These are phyloP conservation scores for Pythium insidiosum DNA, from an alignment of 352 stramenopile genomes.

Conservation along the genomic window DNA sequence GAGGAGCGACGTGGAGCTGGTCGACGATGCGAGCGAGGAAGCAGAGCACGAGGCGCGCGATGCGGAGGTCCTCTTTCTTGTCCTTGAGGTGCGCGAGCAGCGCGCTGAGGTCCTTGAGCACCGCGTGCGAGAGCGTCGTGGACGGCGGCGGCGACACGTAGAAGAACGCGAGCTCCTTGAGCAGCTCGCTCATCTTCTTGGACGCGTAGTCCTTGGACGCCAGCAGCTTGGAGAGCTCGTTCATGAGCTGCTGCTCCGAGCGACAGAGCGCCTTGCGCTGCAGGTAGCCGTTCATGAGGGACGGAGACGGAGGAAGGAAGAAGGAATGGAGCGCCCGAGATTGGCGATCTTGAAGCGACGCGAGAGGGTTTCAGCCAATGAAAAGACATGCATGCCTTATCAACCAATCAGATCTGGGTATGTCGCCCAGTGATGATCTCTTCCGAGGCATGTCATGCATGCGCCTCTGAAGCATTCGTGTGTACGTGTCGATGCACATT, in stretches of 20 bases:
- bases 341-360: too few relatives aligned
- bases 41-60: conserved; percentile 51
- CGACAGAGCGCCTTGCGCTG: conserved; percentile 59
- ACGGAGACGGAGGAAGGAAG: neutral
- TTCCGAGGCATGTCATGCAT: too few relatives aligned
- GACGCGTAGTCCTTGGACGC: conserved; percentile 46
- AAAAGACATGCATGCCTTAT: too few relatives aligned
- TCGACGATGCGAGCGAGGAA: conserved; percentile 49
- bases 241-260: conserved; percentile 80
- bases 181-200: conserved; percentile 61
- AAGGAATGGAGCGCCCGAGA: too few relatives aligned
- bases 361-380: conserved; percentile 1
- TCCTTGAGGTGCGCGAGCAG: conserved; percentile 67
- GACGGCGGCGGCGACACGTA: conserved; percentile 54
- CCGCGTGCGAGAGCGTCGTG: conserved; percentile 41
- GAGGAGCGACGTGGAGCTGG: too few relatives aligned
- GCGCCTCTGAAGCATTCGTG: too few relatives aligned
- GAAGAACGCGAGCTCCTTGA: conserved; percentile 66
- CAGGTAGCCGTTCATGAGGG: conserved; percentile 60
- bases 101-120: conserved; percentile 53
- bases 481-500: too few relatives aligned
- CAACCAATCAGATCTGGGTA: too few relatives aligned
- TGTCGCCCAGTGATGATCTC: too few relatives aligned
- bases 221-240: conserved; percentile 64
- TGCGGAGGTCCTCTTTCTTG: conserved; percentile 74